Base-by-base conservation (phyloP, 2,329 filamentous ascomycete species). In the Verticillium tricorpus region DNA sequence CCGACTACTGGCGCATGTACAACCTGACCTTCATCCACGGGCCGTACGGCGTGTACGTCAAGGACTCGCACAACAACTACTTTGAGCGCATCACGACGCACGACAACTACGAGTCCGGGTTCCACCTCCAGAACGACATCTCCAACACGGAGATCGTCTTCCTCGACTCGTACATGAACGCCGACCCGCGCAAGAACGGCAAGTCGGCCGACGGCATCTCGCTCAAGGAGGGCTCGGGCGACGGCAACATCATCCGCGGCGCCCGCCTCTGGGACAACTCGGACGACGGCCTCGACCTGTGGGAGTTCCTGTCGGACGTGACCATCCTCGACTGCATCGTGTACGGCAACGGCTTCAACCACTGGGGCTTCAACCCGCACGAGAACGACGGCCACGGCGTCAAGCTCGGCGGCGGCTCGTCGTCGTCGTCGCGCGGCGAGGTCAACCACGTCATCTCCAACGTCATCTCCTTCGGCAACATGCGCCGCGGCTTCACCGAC, bases 301-400 rank as follows among this genome's bases (percentile, higher is more conserved):
- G 61, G 58, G 73, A 72, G 5, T 72, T 79, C 55, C 65, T 77
- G 9, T 76, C 0, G 71, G 78, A 54, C 67, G 65, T 81, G 12
- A 80, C 77, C 1, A 71, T 81, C 45, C 71, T 79, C 32, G 78
- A 81, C 52, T 77, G 76, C 0, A 72, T 79, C 39, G 67, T 78
- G 0, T 81, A 77, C 77, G 77, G 78, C 34, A 81, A 81, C 58
- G 78, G 78, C 3, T 71, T 77, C 63, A 79, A 81, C 61, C 70
- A 73, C 11, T 81, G 79, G 79, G 69, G 66, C 37, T 81, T 81
- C 66, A 67, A 62, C 5, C 62, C 71, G 17, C 80, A 80, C 60
- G 69, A 75, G 28, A 78, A 77, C 22, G 78, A 81, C 45, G 79
- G 79, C 39, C 81, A 82, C 65, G 77, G 79, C n/a, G 79, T 80